A percentile compares a stretch with the other conserved stretches of the same genome.
These are phyloP conservation scores for Hypoxylon lenormandii DNA, from an alignment of 495 filamentous ascomycete genomes.

Conservation along the genomic window DNA sequence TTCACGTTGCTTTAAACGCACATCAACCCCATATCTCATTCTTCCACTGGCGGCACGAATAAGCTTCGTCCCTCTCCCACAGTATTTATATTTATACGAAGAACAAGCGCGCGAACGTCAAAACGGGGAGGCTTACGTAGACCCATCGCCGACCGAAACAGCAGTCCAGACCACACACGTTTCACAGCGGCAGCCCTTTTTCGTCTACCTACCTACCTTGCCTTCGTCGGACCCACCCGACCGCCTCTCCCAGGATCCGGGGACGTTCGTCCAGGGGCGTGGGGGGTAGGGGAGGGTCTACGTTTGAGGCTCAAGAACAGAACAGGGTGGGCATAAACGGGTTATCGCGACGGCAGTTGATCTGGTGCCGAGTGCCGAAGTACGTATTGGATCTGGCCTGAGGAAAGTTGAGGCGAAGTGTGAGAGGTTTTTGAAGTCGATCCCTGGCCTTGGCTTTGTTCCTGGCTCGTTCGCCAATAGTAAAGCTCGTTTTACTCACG, in stretches of 20 bases:
- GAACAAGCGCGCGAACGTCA: neutral
- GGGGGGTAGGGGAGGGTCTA: constrained; percentile 4
- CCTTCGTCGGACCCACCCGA: constrained; percentile 19
- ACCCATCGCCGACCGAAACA: constrained; percentile 26
- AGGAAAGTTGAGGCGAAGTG: constrained; percentile 26
- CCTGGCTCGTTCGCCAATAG: constrained; percentile 7
- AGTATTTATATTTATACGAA: neutral
- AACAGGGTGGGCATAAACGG: neutral
- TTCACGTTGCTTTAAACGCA: too few species aligned
- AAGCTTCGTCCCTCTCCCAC: too few species aligned
- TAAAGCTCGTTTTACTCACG: constrained; percentile 5
- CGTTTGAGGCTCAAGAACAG: constrained; percentile 7
- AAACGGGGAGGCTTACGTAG: constrained; percentile 20
- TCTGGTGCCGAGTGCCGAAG: constrained; percentile 10
- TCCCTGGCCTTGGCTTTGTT: constrained; percentile 7
- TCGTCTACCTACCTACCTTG: neutral
- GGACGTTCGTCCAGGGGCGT: constrained; percentile 11
- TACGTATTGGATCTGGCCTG: neutral
- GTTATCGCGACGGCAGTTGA: neutral
- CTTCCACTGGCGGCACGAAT: too few species aligned
- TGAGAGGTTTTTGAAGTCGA: constrained; percentile 8
- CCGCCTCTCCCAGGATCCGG: constrained; percentile 3
- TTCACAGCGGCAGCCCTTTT: constrained; percentile 20
- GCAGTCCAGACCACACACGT: constrained; percentile 38
- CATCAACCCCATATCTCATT: too few species aligned